Evolutionary conservation across 805 yeast genomes (phyloP), one percentile per base, ranked within the genome.

Genomic region (Pichia nanzhaoensis): DNA sequence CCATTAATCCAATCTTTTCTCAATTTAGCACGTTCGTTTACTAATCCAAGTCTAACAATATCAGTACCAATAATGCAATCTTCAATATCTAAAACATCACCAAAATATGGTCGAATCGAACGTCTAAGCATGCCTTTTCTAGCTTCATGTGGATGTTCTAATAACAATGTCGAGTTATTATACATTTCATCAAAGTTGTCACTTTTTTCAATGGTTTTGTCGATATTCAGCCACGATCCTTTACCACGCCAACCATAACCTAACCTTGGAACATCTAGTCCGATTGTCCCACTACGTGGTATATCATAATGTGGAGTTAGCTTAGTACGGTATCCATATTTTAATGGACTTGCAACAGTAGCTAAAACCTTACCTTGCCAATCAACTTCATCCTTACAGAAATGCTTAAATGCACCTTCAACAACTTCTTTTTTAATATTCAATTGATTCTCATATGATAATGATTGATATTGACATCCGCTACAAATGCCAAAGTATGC

Each of bases 201-300:
- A n/a, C 28, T 35, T 12, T 34, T 19, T 17, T 35, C 44, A 12
- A 35, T 18, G 6, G 16, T 24, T 19, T 43, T 41, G 8, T 41
- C 39, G 7, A 58, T 34, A 14, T 44, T 65, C 21, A 61, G 63
- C 71, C 38, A 59, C 58, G 58, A 89, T 70, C 89, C 88, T 59
- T 82, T 75, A 10, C 95, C 95, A 60, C 85, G 85, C 42, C 82
- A 73, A 7, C 95, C 95, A 67, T 91, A 93, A 1, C 99, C 99
- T 46, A 93, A 69, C 14, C 85, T 77, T 16, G 96, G 96, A 4
- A 60, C 38, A 13, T 37, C 38, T 22, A 44, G 37, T 14, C 52
- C 55, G 6, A 48, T 54, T 32, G 27, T 45, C 9, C 53, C 53
- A 28, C 48, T 44, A 18, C 51, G 44, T 38, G 51, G 51, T n/a